Evolutionary conservation across 495 filamentous ascomycete genomes (phyloP).

Genomic region (Neurospora hispaniola): DNA sequence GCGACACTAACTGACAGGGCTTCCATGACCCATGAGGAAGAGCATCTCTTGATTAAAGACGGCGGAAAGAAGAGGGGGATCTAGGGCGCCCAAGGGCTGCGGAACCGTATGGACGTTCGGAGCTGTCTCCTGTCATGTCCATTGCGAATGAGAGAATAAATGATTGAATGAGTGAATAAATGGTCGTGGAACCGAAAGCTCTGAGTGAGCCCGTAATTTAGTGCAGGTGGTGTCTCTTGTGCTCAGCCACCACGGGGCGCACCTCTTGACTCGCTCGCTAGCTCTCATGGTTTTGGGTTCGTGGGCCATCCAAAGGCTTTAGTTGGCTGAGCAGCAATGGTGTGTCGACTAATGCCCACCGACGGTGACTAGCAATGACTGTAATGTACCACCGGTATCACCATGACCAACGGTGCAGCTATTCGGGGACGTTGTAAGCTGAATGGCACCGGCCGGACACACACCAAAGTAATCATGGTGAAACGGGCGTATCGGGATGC

Average conservation of each 20-base stretch:
- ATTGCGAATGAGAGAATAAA: background rate
- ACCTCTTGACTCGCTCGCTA: background rate
- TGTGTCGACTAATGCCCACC: background rate
- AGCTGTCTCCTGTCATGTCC: background rate
- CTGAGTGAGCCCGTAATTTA: background rate
- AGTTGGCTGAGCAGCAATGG: background rate
- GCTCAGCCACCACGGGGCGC: background rate
- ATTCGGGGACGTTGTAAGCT: background rate
- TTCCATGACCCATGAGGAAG: background rate
- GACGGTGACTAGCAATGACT: background rate
- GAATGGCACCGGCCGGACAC: background rate
- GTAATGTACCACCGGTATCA: background rate
- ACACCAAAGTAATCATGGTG: background rate
- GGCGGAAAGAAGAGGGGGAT: background rate
- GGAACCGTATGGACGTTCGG: background rate
- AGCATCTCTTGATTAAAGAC: background rate
- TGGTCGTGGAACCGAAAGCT: background rate
- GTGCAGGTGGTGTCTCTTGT: background rate
- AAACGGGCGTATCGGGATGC: conserved; percentile 1
- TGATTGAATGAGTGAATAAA: background rate
- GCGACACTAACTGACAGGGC: background rate
- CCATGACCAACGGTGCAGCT: conserved; percentile 1
- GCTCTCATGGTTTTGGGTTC: background rate
- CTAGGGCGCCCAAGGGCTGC: background rate
- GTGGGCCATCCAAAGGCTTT: background rate